Conservation (phyloP, 1,284 basidiomycete species). For the Ganoderma lucidum region DNA sequence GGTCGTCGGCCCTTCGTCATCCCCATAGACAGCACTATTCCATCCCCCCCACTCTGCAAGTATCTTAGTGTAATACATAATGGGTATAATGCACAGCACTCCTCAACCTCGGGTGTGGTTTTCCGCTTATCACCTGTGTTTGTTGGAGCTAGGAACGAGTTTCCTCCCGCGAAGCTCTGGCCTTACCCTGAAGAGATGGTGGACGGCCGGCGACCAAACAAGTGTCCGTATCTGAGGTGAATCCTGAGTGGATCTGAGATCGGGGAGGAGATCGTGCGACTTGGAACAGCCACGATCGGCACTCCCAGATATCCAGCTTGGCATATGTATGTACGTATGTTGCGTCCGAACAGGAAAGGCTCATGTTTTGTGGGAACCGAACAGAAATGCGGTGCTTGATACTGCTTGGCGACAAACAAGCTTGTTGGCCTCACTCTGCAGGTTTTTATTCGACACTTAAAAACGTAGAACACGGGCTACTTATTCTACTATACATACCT, state of each 20-base stretch:
- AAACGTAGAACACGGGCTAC: no score
- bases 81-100: slow-evolving; percentile 13
- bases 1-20: slow-evolving; percentile 31
- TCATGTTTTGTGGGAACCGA: background rate
- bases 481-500: no score
- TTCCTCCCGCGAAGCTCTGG: slow-evolving; percentile 7
- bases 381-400: background rate
- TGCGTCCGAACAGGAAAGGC: no score
- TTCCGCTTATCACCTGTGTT: background rate
- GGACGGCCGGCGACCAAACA: slow-evolving; percentile 3
- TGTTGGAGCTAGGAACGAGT: background rate
- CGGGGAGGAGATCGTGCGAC: slow-evolving; percentile 5
- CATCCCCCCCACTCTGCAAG: background rate
- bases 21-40: background rate
- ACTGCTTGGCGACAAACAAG: background rate
- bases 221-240: background rate
- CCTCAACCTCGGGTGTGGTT: background rate
- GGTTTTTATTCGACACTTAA: no score
- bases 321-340: background rate
- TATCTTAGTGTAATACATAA: slow-evolving; percentile 17
- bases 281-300: background rate
- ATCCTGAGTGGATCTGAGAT: background rate
- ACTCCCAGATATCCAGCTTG: background rate
- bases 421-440: background rate
- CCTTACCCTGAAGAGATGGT: slow-evolving; percentile 3